These are phyloP conservation scores for Epichloe uncinata DNA, from an alignment of 2,329 filamentous ascomycete genomes.

Conservation along the genomic window DNA sequence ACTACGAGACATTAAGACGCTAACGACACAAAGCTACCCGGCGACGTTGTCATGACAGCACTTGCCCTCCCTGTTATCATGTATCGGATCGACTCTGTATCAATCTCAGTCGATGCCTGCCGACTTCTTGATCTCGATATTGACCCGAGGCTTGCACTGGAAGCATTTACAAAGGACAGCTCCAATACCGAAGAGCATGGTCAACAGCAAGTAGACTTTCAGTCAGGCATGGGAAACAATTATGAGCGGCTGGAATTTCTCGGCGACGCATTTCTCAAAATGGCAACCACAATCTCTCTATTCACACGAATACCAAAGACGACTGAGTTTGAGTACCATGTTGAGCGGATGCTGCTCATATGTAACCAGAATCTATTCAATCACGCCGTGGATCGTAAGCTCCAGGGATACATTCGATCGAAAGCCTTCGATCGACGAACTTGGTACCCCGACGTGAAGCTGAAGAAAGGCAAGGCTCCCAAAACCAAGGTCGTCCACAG, in stretches of 20 bases:
- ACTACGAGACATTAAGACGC: background rate
- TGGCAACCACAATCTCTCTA: slow-evolving; percentile 82
- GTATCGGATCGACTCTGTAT: slow-evolving; percentile 64
- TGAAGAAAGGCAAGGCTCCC: slow-evolving; percentile 58
- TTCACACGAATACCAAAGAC: slow-evolving; percentile 65
- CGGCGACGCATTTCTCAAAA: slow-evolving; percentile 88
- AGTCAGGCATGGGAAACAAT: slow-evolving; percentile 80
- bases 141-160: slow-evolving; percentile 57
- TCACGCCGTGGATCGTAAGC: slow-evolving; percentile 51
- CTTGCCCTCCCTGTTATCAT: slow-evolving; percentile 75
- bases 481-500: slow-evolving; percentile 39
- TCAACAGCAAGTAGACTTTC: slow-evolving; percentile 56
- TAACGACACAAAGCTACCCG: slow-evolving; percentile 41
- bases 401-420: slow-evolving; percentile 70
- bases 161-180: slow-evolving; percentile 86
- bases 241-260: slow-evolving; percentile 92
- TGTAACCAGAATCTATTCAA: slow-evolving; percentile 87
- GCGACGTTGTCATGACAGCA: slow-evolving; percentile 56
- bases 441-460: slow-evolving; percentile 77
- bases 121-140: slow-evolving; percentile 50
- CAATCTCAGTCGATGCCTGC: slow-evolving; percentile 70
- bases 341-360: slow-evolving; percentile 78
- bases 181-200: slow-evolving; percentile 67
- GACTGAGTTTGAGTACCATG: slow-evolving; percentile 78
- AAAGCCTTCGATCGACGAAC: slow-evolving; percentile 64